Evolutionary conservation across 345 rosid genomes (phyloP), one percentile per base, ranked within the genome.

Genomic region (Arabidopsis suecica): DNA sequence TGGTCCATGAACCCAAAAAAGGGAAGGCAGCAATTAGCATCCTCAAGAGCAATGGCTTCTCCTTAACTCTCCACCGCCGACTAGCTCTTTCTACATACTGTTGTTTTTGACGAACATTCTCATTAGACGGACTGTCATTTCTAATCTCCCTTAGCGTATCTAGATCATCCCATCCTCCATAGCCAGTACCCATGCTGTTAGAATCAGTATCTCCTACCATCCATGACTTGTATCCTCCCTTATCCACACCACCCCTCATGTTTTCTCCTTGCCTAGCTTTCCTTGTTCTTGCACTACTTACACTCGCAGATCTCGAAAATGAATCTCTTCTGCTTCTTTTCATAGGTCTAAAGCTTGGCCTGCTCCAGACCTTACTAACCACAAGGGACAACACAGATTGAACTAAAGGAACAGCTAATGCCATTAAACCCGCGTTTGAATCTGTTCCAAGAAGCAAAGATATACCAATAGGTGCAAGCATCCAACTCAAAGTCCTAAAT

Each of bases 121-220:
- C 51, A 34, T 60, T 38, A 3, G 82, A 54, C 12, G 67, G 41
- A 9, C 10, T 75, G 9, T 28, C 80, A 30, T 71, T 72, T 32
- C 38, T 25, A 8, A 72, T 54, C 71, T 75, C 70, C 12, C 38
- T 70, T 82, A 48, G 73, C 53, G 55, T 74, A 56, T 83, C 97
- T 14, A 89, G 80, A 75, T 94, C 95, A 60, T 94, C 96, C 97
- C 97, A 91, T 59, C 97, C 98, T 54, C 98, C 91, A 81, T 77
- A 91, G 3, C 12, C 69, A 1, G 82, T 49, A 14, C 54, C 60
- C 54, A 62, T 76, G 56, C 41, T 76, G 13, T 12, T 18, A 6
- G 81, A 74, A 71, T 60, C 83, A 62, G 49, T 64, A 49, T 79
- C 89, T 10, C 76, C 76, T 51, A 80, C 78, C 54, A 67, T 79